Evolutionary conservation across 495 filamentous ascomycete species (phyloP), one percentile per base, ranked within the genome.

Genomic region (Emericellopsis terricola): DNA sequence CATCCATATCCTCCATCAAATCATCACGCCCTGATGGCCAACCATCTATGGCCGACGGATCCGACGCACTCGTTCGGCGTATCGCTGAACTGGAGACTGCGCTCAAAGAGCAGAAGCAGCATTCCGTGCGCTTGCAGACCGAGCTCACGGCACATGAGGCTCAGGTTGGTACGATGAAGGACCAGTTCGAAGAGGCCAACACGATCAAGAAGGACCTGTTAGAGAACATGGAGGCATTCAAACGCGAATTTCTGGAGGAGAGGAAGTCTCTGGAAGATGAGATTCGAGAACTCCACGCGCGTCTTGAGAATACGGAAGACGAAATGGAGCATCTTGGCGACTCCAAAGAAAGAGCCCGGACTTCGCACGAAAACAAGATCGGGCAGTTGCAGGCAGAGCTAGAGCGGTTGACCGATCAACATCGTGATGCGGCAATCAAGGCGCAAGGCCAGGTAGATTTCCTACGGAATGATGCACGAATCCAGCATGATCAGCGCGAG

Each of bases 161-260:
- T 14, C 59, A 69, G 3, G 70, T 80, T 44, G 65, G 72, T 18
- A 63, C 76, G 26, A 71, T 81, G 19, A 76, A 71, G 41, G 64
- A 70, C 29, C 76, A 74, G 39, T 69, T 83, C 28, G 76, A 87
- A 40, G 83, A 93, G 48, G 80, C 66, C 9, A 76, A 82, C 40
- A 86, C 81, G 2, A 99, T 81, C 0, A 99, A 99, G 53, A 73
- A 81, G 46, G 89, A 99, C 46, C 69, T 99, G 1, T 71, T 99
- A 49, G 78, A 80, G 27, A 99, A 99, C 46, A 76, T 99, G 50
- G 84, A 94, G 45, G 81, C 86, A 20, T 69, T 83, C 20, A 81
- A 92, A 48, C 72, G 73, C 19, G 87, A 96, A 47, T 94, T 94
- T 45, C 64, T 78, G 28, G 73, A 73, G 34, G 85, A 96, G 51